Percentiles rank a stretch among this genome's conserved stretches.
Conservation (phyloP, 768 basidiomycete genomes). For the Suillus spraguei region DNA sequence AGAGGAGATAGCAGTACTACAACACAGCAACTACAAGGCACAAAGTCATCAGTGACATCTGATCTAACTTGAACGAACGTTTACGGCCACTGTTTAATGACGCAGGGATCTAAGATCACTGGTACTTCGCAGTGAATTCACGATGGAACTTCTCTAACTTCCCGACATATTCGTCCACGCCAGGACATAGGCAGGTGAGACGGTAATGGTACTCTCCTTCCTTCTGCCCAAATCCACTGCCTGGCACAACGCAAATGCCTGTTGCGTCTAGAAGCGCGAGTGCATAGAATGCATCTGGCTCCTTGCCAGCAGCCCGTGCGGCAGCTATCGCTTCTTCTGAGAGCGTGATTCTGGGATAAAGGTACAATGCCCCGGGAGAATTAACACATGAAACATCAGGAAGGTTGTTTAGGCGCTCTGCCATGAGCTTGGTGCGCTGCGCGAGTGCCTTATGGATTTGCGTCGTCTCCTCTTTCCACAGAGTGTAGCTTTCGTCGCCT, state of each 20-base stretch:
- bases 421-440: conserved; percentile 71
- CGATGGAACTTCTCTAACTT: conserved; percentile 79
- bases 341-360: conserved; percentile 84
- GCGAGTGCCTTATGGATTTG: conserved; percentile 76
- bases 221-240: conserved; percentile 93
- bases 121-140: conserved; percentile 57
- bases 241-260: conserved; percentile 93
- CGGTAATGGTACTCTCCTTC: conserved; percentile 90
- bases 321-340: conserved; percentile 72
- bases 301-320: conserved; percentile 71
- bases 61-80: not conserved
- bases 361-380: conserved; percentile 91
- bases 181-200: conserved; percentile 92
- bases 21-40: not conserved
- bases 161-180: conserved; percentile 89
- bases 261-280: conserved; percentile 83
- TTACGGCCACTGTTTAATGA: not conserved
- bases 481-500: conserved; percentile 73
- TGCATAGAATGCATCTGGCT: conserved; percentile 89
- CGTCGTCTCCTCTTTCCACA: conserved; percentile 85
- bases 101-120: conserved; percentile 1
- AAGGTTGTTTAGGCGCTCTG: conserved; percentile 74
- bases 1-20: not conserved
- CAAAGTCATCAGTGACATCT: not conserved
- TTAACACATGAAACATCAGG: conserved; percentile 90